Base-by-base conservation (phyloP, 768 basidiomycete genomes). In the Russula brevipes region DNA sequence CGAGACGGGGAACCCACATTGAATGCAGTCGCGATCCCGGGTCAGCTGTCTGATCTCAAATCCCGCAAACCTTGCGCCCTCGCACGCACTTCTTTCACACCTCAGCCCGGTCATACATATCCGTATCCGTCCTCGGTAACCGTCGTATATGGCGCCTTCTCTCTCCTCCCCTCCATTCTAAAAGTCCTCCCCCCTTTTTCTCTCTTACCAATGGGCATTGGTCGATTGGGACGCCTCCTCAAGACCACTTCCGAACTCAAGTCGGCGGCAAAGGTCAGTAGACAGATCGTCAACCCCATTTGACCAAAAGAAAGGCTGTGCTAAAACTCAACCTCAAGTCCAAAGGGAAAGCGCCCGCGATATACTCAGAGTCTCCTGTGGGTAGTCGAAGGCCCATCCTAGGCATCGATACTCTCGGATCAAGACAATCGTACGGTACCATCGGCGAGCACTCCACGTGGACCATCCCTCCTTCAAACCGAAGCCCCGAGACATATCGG, bases 281-380 rank as follows among this genome's bases (percentile, higher is more conserved):
- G 7, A 16, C 14, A 33, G 17, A 16, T 38, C 44, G 8, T n/a
- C 14, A 9, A 14, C 9, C 33, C 16, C 17, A 4, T 7, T 30
- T 17, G 24, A 8, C 45, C 38, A 14, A 38, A 42, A n/a, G 19
- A 14, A 38, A 42, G 14, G 19, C 2, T 11, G 44, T 46, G 19
- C 52, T 60, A n/a, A 60, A 7, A 24, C 12, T 16, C n/a, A n/a
- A 47, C 16, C n/a, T 59, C 51, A 41, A 53, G 61, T 55, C 36
- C 5, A 66, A 66, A 44, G 65, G 65, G 11, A 66, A 66, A 30
- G 57, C 65, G 5, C 62, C 65, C 2, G 54, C 54, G 11, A n/a
- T 47, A 49, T 17, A 39, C 12, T 9, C 51, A 12, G 57, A 16
- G 31, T 41, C 56, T 35, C 47, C 52, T 36, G 33, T 56, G 47